A percentile compares a stretch with the other conserved stretches of the same genome.
These are phyloP conservation scores for Dipteronia dyeriana DNA, from an alignment of 345 rosid species.

Conservation along the genomic window DNA sequence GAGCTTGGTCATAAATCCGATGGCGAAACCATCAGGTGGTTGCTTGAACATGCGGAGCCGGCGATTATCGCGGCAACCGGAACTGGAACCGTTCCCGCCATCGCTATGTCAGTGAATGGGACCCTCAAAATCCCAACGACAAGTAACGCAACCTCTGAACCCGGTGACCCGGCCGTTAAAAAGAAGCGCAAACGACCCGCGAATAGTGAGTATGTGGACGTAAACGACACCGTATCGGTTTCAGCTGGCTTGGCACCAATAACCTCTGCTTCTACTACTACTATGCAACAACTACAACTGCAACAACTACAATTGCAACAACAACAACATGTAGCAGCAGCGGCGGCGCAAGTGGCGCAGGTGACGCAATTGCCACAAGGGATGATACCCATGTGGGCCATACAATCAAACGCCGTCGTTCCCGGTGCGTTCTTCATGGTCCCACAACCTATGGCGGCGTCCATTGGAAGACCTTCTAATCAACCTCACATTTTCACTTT, in stretches of 20 bases:
- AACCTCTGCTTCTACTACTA: background rate
- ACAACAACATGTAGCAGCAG: too few relatives aligned
- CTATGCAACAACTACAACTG: background rate
- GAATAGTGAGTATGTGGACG: conserved; percentile 73
- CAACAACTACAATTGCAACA: background rate
- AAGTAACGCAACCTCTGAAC: conserved; percentile 39
- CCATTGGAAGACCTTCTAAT: conserved; percentile 39
- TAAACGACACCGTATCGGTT: conserved; percentile 47
- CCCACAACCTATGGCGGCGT: conserved; percentile 38
- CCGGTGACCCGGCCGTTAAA: conserved; percentile 40
- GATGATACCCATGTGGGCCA: conserved; percentile 83
- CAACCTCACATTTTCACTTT: conserved; percentile 63
- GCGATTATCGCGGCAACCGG: conserved; percentile 90
- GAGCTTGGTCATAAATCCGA: conserved; percentile 92
- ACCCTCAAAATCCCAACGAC: conserved; percentile 83
- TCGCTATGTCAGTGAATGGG: conserved; percentile 91
- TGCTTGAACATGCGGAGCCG: conserved; percentile 83
- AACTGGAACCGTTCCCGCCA: conserved; percentile 90
- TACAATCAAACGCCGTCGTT: conserved; percentile 64
- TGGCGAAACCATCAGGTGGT: conserved; percentile 90
- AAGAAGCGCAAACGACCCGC: conserved; percentile 76
- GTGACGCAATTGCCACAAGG: conserved; percentile 45
- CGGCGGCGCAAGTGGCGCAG: conserved; percentile 2
- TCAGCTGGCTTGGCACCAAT: conserved; percentile 61
- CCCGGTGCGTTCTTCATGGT: conserved; percentile 68